These are phyloP conservation scores for Scheffersomyces stipitis DNA, from an alignment of 805 yeast genomes.

Conservation along the genomic window DNA sequence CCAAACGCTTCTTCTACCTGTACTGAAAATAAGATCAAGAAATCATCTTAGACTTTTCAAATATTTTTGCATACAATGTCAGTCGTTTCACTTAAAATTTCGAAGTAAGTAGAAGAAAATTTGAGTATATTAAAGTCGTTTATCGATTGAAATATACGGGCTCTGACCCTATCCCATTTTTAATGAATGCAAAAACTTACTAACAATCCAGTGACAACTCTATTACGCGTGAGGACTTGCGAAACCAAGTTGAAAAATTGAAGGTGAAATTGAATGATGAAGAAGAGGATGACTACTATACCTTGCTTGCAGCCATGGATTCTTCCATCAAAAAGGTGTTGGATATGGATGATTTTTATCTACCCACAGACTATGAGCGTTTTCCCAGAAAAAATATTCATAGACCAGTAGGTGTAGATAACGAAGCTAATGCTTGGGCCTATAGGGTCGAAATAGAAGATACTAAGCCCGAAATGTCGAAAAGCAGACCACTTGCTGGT, in stretches of 20 bases:
- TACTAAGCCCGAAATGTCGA: slow-evolving; percentile 30
- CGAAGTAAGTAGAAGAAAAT: neutral
- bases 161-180: no score
- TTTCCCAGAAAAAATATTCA: slow-evolving; percentile 30
- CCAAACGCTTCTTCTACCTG: no score
- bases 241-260: slow-evolving; percentile 7
- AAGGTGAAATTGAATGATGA: slow-evolving; percentile 17
- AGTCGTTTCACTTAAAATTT: neutral
- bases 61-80: neutral
- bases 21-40: no score
- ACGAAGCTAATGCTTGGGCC: slow-evolving; percentile 34
- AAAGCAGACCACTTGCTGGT: slow-evolving; percentile 27
- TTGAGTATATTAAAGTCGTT: no score
- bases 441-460: slow-evolving; percentile 32
- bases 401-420: slow-evolving; percentile 19
- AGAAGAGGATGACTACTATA: slow-evolving; percentile 21
- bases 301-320: slow-evolving; percentile 25
- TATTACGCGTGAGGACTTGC: neutral
- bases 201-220: neutral
- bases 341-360: slow-evolving; percentile 28
- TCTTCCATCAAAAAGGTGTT: slow-evolving; percentile 20
- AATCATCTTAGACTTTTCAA: no score
- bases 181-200: no score
- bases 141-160: no score
- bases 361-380: slow-evolving; percentile 16